Evolutionary conservation across 2,329 filamentous ascomycete species (phyloP), one percentile per base, ranked within the genome.

Genomic region (Ophiocordyceps unilateralis): DNA sequence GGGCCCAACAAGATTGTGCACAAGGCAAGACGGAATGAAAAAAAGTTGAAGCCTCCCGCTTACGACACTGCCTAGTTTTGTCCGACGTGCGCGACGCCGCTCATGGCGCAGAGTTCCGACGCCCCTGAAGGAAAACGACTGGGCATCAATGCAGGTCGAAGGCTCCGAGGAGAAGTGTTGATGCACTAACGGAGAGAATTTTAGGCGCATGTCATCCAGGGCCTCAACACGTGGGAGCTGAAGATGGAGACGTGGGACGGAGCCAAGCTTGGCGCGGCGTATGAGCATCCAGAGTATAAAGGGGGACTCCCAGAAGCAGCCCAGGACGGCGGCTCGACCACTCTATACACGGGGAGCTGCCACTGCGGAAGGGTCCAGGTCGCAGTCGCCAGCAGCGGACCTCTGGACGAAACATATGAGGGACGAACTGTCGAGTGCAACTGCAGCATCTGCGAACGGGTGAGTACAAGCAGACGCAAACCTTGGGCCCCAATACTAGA

Each of bases 361-460:
- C 70, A 74, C 54, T 74, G 70, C 51, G 70, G 70, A 23, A 63
- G 62, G 19, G 58, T 74, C 21, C 63, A 56, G 15, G 43, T 70
- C 1, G 64, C 67, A 1, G 36, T 71, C 30, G 61, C 57, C 41
- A 57, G 58, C 44, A 62, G 63, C 5, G n/a, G 32, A 47, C 61
- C 66, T 1, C 50, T 73, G 10, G 59, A 66, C 50, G 58, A 54
- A 51, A 62, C 52, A 11, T 58, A 47, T 23, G 43, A 53, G 3
- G 58, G 57, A 12, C 41, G 12, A 1, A 47, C 61, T 5, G 21
- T 55, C 1, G 64, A 69, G 41, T 73, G 70, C 56, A 68, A 70
- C 52, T 74, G 70, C 59, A 72, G 69, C 50, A 61, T 63, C 48
- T 72, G 69, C 53, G 51, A 54, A 37, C 57, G 65, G 41, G 65